phyloP scores from a whole-genome alignment of 371 early-diverging fungal species.

The Coemansia sp. region DNA sequence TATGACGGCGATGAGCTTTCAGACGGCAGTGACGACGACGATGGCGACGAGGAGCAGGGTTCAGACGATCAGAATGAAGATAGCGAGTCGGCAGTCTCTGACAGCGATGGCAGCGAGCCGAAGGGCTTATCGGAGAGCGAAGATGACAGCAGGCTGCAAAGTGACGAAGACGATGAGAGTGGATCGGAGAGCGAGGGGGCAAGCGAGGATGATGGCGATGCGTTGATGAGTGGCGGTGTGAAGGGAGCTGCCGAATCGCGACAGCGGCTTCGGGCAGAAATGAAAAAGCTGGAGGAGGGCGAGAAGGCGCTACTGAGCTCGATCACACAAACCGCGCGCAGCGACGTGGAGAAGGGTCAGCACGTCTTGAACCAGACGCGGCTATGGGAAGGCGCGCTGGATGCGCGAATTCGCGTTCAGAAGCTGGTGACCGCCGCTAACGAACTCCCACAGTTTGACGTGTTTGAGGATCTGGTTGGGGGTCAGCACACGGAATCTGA shows the following conservation, averaged over 20 bases:
- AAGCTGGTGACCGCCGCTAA: constrained; percentile 74
- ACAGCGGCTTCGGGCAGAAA: constrained; percentile 61
- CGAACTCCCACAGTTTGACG: constrained; percentile 66
- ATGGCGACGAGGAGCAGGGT: constrained; percentile 27
- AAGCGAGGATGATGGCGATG: constrained; percentile 24
- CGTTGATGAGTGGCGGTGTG: neutral
- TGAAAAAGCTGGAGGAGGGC: constrained; percentile 74
- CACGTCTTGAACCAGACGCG: constrained; percentile 75
- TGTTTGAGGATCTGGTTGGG: constrained; percentile 24
- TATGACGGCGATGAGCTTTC: constrained; percentile 54
- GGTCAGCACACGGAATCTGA: neutral
- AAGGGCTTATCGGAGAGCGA: constrained; percentile 4
- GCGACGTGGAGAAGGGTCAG: constrained; percentile 85
- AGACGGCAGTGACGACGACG: constrained; percentile 45
- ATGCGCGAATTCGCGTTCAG: constrained; percentile 88
- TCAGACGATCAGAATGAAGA: constrained; percentile 40
- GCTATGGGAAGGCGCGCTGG: constrained; percentile 85
- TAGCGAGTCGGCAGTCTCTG: neutral
- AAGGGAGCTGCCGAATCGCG: constrained; percentile 27
- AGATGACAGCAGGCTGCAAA: neutral
- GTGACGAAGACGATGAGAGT: neutral
- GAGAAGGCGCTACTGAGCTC: constrained; percentile 74
- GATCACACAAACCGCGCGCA: constrained; percentile 67
- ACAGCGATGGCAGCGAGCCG: neutral
- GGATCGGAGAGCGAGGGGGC: constrained; percentile 36